A percentile compares a stretch with the other conserved stretches of the same genome.
These are phyloP conservation scores for Penicillium nordicum DNA, from an alignment of 2,329 filamentous ascomycete species.

Conservation along the genomic window DNA sequence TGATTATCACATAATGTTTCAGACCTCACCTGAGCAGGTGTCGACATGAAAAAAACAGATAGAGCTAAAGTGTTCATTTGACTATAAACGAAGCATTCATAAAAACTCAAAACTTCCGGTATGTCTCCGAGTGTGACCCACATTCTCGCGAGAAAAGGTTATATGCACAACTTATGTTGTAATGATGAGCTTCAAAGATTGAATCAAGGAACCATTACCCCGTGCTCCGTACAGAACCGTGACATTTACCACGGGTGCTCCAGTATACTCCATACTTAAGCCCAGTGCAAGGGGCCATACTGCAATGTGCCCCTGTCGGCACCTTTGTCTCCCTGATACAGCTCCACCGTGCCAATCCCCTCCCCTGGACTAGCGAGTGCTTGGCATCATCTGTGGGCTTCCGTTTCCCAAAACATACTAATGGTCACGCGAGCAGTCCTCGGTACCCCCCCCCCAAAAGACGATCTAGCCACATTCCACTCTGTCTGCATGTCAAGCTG, in stretches of 20 bases:
- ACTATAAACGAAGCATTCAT: neutral
- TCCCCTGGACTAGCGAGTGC: neutral
- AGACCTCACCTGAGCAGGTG: neutral
- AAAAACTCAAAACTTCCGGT: neutral
- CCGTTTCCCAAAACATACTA: neutral
- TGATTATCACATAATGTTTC: neutral
- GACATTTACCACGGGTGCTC: no score
- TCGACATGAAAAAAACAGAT: neutral
- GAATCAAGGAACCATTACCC: neutral
- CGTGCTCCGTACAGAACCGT: no score
- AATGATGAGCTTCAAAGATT: neutral
- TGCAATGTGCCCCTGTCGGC: neutral
- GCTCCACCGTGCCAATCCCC: neutral
- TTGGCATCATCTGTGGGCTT: neutral
- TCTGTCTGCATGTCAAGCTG: neutral
- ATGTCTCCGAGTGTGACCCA: neutral
- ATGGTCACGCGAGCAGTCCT: neutral
- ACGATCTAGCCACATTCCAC: neutral
- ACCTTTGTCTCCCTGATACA: neutral
- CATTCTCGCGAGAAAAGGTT: neutral
- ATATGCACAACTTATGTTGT: neutral
- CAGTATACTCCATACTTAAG: neutral
- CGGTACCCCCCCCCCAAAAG: neutral
- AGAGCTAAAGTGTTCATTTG: neutral
- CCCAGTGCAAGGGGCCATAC: neutral